Conservation (phyloP, 75 land plant species). For the Selaginella tamariscina region DNA sequence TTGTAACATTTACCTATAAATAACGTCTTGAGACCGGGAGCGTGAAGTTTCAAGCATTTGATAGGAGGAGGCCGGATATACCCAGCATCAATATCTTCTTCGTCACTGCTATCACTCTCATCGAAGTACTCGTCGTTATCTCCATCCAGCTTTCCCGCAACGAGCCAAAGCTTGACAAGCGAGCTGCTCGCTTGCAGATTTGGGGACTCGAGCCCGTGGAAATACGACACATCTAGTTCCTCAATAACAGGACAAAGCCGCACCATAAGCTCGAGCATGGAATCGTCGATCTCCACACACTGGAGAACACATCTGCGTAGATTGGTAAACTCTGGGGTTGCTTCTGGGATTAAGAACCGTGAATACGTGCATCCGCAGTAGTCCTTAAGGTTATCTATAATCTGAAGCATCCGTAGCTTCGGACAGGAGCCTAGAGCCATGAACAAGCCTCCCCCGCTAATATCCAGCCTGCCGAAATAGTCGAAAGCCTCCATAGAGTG, state of each 20-base stretch:
- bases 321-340: background rate
- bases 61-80: too few species aligned
- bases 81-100: too few species aligned
- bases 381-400: background rate
- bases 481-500: background rate
- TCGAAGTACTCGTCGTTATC: background rate
- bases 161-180: background rate
- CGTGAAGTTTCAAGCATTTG: too few species aligned
- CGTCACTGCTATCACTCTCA: too few species aligned
- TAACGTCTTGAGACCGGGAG: too few species aligned
- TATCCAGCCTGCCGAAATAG: background rate
- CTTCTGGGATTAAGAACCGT: background rate
- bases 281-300: background rate
- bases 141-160: background rate
- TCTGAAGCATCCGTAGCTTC: background rate
- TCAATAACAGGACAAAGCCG: background rate
- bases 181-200: background rate
- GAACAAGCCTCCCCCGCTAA: background rate
- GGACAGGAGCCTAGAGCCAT: background rate
- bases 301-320: background rate
- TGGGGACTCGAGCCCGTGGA: background rate
- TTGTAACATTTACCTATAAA: too few species aligned
- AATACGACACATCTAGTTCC: background rate
- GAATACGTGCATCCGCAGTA: background rate
- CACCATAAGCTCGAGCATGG: background rate